Evolutionary conservation across 306 rosid genomes (phyloP), one percentile per base, ranked within the genome.

Genomic region (Fagus crenata): DNA sequence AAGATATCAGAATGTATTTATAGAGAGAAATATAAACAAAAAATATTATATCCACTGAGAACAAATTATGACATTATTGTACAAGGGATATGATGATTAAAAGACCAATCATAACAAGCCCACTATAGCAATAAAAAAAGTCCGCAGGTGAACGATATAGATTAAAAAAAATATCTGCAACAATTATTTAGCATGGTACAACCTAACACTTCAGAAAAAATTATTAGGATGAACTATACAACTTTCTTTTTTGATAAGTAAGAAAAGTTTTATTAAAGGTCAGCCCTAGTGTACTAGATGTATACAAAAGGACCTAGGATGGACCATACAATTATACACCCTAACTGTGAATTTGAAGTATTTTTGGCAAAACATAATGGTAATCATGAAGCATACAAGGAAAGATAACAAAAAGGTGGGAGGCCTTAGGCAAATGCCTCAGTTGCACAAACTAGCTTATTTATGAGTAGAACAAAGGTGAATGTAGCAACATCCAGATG

Each of bases 1-100:
- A 77, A 53, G 28, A 74, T 63, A 77, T 88, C 72, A 89, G 82
- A 80, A 69, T 75, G 40, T 53, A 64, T 61, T 46, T 55, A 67
- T 13, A 4, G 69, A 80, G 72, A 85, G 18, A 73, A 67, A 56
- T 59, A 81, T 43, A 56, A n/a, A 74, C 39, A 72, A 17, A 49
- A n/a, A 63, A 41, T 46, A 73, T 49, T 54, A 79, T 64, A 69
- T 7, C 53, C 12, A 53, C 69, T 77, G 40, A 77, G 64, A 75
- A 77, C 7, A 13, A 54, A 37, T 49, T 76, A 74, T 78, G 49
- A 70, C 22, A 53, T 43, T 2, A 35, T 75, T 7, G 22, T 36
- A 12, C 71, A 36, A 65, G 49, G 67, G 31, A 65, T 37, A 2
- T 65, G 13, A 65, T 17, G 8, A 17, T 65, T 17, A 2, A 37